Base-by-base conservation (phyloP, 1,284 basidiomycete genomes). In the Athelia sp. region DNA sequence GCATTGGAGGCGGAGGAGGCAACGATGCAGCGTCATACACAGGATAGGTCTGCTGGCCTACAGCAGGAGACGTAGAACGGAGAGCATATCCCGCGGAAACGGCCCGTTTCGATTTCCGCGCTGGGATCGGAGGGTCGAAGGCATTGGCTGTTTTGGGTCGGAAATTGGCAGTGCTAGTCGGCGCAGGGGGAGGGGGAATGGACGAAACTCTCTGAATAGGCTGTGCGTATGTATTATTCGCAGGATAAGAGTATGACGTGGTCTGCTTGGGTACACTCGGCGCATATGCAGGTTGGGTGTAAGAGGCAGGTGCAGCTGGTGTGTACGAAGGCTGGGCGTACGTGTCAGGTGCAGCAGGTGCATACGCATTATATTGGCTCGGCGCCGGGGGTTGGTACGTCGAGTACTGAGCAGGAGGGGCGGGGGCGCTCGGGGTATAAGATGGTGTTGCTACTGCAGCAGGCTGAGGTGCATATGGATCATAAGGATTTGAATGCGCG, bases 101-200 rank as follows among this genome's bases (percentile, higher is more conserved):
- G 15, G 59, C 60, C 48, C 73, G 72, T 45, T 73, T 64, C 14
- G 72, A 66, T 58, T 76, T 80, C 17, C 73, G 69, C 4, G 76
- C 71, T 18, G 80, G 82, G 49, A 91, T 76, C 22, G 88, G 88
- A 14, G 88, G 88, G 55, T 91, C 88, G 57, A 90, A 91, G 1
- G 89, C 88, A 58, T 90, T 87, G 18, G 70, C 73, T 18, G 68
- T 62, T 82, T 85, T 15, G 86, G 84, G 48, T 87, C 68, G 65
- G 62, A 78, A 69, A 66, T 65, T 55, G 52, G 68, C 55, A 1
- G 61, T 60, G 1, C 70, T 57, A 13, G 64, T 57, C 29, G 73
- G 66, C 3, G 70, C 60, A 14, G 61, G 61, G 29, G 66, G 54
- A 6, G 63, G 56, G 34, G 75, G 69, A n/a, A 49, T 4, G 73